Evolutionary conservation across 768 basidiomycete genomes (phyloP).

Genomic region (Hygrocybe coccinea): DNA sequence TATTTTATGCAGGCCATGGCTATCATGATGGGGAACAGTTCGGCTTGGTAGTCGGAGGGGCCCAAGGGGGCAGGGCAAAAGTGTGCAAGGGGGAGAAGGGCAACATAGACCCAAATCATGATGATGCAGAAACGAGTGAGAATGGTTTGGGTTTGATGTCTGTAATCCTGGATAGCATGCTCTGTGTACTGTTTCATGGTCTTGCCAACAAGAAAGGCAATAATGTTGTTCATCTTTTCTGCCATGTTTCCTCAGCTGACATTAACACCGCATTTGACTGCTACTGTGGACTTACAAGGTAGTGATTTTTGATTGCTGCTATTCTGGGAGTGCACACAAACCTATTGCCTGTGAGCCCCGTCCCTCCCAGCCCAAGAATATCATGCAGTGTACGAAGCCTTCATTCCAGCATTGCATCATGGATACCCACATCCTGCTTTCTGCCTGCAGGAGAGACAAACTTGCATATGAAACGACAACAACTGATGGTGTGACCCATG

Average conservation of each 20-base stretch:
- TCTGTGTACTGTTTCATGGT: neutral
- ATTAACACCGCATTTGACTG: neutral
- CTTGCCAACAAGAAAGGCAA: slow-evolving; percentile 1
- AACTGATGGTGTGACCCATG: neutral
- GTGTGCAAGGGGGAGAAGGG: too few relatives aligned
- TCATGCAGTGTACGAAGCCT: neutral
- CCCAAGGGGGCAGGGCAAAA: neutral
- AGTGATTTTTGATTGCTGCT: slow-evolving; percentile 7
- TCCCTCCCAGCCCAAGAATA: neutral
- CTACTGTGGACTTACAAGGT: neutral
- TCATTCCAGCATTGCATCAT: neutral
- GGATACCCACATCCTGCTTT: slow-evolving; percentile 6
- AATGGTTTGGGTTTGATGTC: neutral
- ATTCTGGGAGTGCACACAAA: slow-evolving; percentile 1
- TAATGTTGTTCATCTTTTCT: slow-evolving; percentile 4
- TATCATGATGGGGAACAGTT: slow-evolving; percentile 6
- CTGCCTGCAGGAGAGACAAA: slow-evolving; percentile 1
- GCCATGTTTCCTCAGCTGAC: neutral
- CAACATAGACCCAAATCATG: too few relatives aligned
- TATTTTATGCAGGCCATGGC: slow-evolving; percentile 14
- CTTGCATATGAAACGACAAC: neutral
- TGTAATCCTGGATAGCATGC: slow-evolving; percentile 6
- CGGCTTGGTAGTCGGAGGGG: neutral
- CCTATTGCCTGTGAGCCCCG: neutral
- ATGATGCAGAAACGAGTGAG: slow-evolving; percentile 4